phyloP scores from a whole-genome alignment of 495 filamentous ascomycete genomes.

The Saxophila tyrrhenica region DNA sequence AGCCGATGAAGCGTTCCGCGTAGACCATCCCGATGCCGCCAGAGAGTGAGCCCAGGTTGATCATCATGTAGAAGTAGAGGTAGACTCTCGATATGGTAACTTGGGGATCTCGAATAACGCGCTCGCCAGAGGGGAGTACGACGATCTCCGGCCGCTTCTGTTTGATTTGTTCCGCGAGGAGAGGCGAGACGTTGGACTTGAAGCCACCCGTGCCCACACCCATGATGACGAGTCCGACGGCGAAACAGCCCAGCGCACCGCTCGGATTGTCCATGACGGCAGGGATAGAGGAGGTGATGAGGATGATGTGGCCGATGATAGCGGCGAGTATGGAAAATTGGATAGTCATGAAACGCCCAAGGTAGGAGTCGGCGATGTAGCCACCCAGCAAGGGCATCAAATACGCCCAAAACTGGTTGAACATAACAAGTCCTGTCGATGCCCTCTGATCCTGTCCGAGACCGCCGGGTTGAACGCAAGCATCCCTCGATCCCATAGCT shows the following conservation, averaged over 20 bases:
- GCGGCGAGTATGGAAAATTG: constrained; percentile 40
- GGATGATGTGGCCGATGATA: constrained; percentile 30
- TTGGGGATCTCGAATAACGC: constrained; percentile 61
- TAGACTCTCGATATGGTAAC: constrained; percentile 64
- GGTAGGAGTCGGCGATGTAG: constrained; percentile 52
- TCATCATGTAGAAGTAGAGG: constrained; percentile 54
- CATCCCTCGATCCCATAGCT: neutral
- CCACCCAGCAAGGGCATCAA: constrained; percentile 47
- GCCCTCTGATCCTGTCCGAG: constrained; percentile 2
- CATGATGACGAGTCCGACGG: constrained; percentile 31
- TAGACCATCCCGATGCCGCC: constrained; percentile 53
- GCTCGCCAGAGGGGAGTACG: constrained; percentile 45
- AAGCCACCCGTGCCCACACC: constrained; percentile 59
- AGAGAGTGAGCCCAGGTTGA: constrained; percentile 59
- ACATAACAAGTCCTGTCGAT: neutral
- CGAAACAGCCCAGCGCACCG: constrained; percentile 1
- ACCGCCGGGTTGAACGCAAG: neutral
- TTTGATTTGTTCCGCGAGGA: constrained; percentile 64
- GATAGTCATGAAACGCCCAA: constrained; percentile 61
- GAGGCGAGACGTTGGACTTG: constrained; percentile 57
- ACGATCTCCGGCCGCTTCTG: constrained; percentile 48
- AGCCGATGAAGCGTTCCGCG: constrained; percentile 55
- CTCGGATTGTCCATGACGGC: neutral
- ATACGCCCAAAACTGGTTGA: constrained; percentile 7
- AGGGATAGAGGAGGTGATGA: constrained; percentile 6